Base-by-base conservation (phyloP, 2,329 filamentous ascomycete species). In the Alternaria sp. region DNA sequence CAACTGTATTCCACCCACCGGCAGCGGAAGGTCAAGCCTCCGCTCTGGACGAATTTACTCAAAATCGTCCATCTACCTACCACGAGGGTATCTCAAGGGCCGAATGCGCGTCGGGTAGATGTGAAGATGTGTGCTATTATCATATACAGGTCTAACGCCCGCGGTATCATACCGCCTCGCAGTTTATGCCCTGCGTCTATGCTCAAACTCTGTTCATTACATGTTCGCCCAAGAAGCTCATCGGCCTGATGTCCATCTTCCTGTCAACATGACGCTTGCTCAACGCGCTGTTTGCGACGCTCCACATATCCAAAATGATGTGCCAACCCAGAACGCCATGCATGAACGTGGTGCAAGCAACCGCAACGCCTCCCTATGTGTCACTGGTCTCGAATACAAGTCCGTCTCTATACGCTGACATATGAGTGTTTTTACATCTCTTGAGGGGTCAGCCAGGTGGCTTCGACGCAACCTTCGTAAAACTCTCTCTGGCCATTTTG, bases 371-470 rank as follows among this genome's bases (percentile, higher is more conserved):
- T 65, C 61, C 68, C 68, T 61, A 67, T 69, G 61, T 49, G 57
- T 49, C 43, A 52, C 52, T 65, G 61, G 51, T 46, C 45, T 59
- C 64, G 54, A 61, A 60, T 44, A 44, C 49, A 52, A 36, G 47
- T 54, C 46, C 58, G 36, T 32, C 47, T 61, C 44, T 64, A 54
- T 59, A 49, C 44, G 52, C 17, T 23, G 19, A 54, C 43, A 28
- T 59, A 50, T 25, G 30, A 23, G 23, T 45, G 54, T 26, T 2
- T 47, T 61, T 65, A 74, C 54, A 64, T 63, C 55, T 68, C 70
- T 70, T 64, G 69, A 5, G 80, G 79, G 47, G 69, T 79, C 23
- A 81, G 70, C 80, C 81, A 82, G 30, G 77, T 78, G 17, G 77
- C 78, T 57, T 79, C 72, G 32, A 74, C 60, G 61, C 80, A 82